Conservation (phyloP, 108 stramenopile species). For the Nitzschia palea region DNA sequence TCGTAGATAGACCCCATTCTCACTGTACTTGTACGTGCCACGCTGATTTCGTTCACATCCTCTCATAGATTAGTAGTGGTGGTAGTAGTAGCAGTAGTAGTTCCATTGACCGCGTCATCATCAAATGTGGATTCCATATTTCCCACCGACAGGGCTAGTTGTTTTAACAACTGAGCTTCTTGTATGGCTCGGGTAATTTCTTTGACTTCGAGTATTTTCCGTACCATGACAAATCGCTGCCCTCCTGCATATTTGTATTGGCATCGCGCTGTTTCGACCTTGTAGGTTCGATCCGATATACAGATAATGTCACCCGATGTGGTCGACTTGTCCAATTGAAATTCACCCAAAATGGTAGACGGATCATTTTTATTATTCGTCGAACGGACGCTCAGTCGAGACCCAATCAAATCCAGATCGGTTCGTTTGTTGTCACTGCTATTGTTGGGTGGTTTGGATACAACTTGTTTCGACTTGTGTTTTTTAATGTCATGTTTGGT, state of each 20-base stretch:
- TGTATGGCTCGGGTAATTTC: constrained; percentile 61
- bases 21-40: no score
- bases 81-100: no score
- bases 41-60: no score
- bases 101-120: no score
- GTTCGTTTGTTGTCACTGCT: constrained; percentile 15
- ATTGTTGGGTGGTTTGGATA: no score
- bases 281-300: constrained; percentile 52
- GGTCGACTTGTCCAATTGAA: constrained; percentile 71
- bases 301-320: constrained; percentile 72
- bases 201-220: constrained; percentile 84
- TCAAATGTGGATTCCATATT: no score
- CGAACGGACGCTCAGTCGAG: not conserved
- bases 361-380: constrained; percentile 10
- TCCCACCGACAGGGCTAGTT: no score
- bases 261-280: constrained; percentile 61
- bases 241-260: constrained; percentile 84
- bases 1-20: no score
- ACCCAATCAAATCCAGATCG: constrained; percentile 23
- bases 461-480: constrained; percentile 38
- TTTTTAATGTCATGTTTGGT: constrained; percentile 49
- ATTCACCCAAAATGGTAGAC: constrained; percentile 62
- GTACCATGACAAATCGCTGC: constrained; percentile 69
- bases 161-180: constrained; percentile 21
- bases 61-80: no score